Base-by-base conservation (phyloP, 768 basidiomycete species). In the Leucocoprinus birnbaumii region DNA sequence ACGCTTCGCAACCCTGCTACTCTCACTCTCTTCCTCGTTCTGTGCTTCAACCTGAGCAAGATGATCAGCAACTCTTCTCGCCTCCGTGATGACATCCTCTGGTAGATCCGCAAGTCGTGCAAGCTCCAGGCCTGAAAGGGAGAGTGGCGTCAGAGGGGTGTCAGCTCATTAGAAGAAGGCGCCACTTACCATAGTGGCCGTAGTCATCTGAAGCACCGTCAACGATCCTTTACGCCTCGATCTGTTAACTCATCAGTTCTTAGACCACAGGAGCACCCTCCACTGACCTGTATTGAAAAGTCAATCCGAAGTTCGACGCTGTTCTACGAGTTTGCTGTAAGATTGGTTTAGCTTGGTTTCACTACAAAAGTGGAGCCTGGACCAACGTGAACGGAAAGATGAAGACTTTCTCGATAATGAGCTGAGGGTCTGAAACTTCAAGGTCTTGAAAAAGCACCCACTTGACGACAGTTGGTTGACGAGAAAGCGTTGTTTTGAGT, bases 71-170 rank as follows among this genome's bases (percentile, higher is more conserved):
- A 91, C 82, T 53, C 81, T 73, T 56, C 71, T 79, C 4, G 80
- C 86, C 66, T 89, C 85, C 3, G 63, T 58, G 40, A 94, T 66
- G 11, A 96, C 83, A 45, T 89, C 81, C 0, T 67, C 58, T 0
- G 96, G 96, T 0, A 99, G 74, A 63, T 94, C 92, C 0, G 93
- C 94, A 4, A 96, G 78, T 45, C 83, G 82, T 11, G 95, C 94
- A 24, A 98, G 80, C 61, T 97, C 90, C 10, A 99, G 74, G 2
- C 96, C 95, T 95, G 59, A 21, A 34, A 34, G 14, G 21, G 13
- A 24, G 4, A 42, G 11, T 48, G 27, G 35, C n/a, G 18, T 21
- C 31, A 22, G 41, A 16, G 11, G 31, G 16, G 31, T 8, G 7
- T 2, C 27, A 13, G 19, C 34, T 38, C n/a, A 37, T 14, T 8